These are phyloP conservation scores for Naganishia kalamii DNA, from an alignment of 768 basidiomycete species.

Conservation along the genomic window DNA sequence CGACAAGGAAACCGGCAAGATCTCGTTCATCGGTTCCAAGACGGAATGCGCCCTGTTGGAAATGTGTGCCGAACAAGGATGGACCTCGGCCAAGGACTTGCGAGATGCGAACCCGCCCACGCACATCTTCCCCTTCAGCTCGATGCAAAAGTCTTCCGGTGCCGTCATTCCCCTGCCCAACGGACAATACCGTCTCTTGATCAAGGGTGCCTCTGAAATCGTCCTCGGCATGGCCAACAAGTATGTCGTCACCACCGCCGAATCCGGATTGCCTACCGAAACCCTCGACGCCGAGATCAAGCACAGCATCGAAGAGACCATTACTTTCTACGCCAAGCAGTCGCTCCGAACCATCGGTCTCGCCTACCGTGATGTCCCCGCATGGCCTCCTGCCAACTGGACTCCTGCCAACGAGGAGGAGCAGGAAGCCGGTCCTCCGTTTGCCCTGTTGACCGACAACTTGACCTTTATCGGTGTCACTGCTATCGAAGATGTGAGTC, in stretches of 20 bases:
- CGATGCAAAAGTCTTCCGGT: slow-evolving; percentile 90
- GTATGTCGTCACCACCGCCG: slow-evolving; percentile 59
- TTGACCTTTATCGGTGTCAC: slow-evolving; percentile 81
- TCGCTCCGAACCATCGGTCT: slow-evolving; percentile 87
- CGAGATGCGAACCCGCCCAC: slow-evolving; percentile 60
- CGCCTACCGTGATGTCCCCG: slow-evolving; percentile 79
- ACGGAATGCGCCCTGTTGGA: slow-evolving; percentile 86
- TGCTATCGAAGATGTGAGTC: slow-evolving; percentile 73
- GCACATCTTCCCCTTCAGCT: slow-evolving; percentile 90
- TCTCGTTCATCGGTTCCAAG: slow-evolving; percentile 77
- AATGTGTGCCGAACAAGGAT: slow-evolving; percentile 73
- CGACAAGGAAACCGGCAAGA: slow-evolving; percentile 60
- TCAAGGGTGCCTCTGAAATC: slow-evolving; percentile 94
- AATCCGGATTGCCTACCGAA: slow-evolving; percentile 53
- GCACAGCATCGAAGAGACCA: slow-evolving; percentile 80
- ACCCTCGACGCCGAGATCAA: slow-evolving; percentile 61
- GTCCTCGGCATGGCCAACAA: slow-evolving; percentile 66
- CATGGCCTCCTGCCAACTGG: slow-evolving; percentile 69
- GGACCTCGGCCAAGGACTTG: slow-evolving; percentile 64
- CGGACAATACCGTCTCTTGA: slow-evolving; percentile 61
- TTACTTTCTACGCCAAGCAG: slow-evolving; percentile 97
- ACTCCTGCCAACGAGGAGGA: slow-evolving; percentile 45
- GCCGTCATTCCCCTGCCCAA: slow-evolving; percentile 64
- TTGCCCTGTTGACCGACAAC: slow-evolving; percentile 55
- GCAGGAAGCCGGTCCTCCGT: slow-evolving; percentile 23